A percentile compares a stretch with the other conserved stretches of the same genome.
These are phyloP conservation scores for Capsella rubella DNA, from an alignment of 441 rosid genomes.

Conservation along the genomic window DNA sequence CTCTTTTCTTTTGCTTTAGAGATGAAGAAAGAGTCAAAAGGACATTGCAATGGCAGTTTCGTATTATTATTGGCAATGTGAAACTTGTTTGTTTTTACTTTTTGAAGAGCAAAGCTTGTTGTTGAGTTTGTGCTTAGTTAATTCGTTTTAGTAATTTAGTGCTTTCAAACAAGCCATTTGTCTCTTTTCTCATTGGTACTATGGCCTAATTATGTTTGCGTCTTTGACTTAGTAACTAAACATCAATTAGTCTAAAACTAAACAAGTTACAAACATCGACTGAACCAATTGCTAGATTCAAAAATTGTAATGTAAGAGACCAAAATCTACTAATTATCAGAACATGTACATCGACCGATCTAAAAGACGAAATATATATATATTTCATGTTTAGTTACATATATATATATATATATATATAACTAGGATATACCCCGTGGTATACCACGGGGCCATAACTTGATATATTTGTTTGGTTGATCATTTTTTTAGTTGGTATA, in stretches of 20 bases:
- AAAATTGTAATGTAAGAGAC: neutral
- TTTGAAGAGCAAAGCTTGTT: constrained; percentile 2
- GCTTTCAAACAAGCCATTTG: neutral
- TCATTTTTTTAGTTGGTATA: no score
- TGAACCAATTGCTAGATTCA: neutral
- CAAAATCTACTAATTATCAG: neutral
- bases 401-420: no score
- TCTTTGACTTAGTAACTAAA: neutral
- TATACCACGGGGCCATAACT: no score
- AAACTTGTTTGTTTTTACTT: constrained; percentile 5
- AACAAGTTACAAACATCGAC: neutral
- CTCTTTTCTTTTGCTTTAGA: neutral
- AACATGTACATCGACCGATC: neutral
- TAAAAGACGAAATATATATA: neutral
- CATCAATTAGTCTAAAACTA: neutral
- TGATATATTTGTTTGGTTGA: no score
- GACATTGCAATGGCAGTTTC: constrained; percentile 27
- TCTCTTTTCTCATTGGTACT: neutral
- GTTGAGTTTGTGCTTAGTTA: neutral
- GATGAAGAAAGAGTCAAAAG: neutral
- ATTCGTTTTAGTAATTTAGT: constrained; percentile 1
- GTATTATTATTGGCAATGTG: neutral
- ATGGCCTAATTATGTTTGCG: neutral
- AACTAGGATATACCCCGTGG: no score
- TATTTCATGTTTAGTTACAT: no score